Conservation (phyloP, 805 yeast genomes). For the Zygosaccharomyces siamensis region DNA sequence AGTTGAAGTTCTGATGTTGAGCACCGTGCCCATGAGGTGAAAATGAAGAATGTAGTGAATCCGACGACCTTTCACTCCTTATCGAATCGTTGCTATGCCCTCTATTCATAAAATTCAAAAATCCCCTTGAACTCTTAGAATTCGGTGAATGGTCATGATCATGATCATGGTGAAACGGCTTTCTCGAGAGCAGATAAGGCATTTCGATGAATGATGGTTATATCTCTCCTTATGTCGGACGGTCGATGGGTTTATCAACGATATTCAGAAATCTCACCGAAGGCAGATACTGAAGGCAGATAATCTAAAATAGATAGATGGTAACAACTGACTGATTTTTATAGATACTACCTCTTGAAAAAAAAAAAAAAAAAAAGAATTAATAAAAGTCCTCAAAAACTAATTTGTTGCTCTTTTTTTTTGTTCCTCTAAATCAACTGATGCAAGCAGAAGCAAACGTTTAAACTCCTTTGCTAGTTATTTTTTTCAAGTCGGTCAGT, state of each 20-base stretch:
- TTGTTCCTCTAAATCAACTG: not conserved
- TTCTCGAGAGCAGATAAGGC: conserved; percentile 31
- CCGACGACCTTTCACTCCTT: conserved; percentile 29
- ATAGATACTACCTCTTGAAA: not conserved
- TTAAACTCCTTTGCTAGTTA: not conserved
- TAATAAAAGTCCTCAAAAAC: not conserved
- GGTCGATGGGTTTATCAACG: no score
- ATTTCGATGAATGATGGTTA: conserved; percentile 8
- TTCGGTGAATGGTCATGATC: conserved; percentile 10
- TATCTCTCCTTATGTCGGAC: not conserved
- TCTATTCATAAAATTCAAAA: conserved; percentile 30
- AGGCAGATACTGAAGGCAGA: no score
- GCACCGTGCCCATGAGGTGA: conserved; percentile 8
- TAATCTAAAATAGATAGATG: no score
- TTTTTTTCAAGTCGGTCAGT: no score
- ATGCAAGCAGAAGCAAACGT: not conserved
- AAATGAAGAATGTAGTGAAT: conserved; percentile 19
- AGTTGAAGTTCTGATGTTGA: conserved; percentile 3
- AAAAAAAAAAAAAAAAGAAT: not conserved
- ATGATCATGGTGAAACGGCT: conserved; percentile 25
- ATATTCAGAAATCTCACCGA: no score
- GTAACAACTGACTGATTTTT: not conserved
- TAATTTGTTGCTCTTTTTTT: not conserved
- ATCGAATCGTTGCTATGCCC: conserved; percentile 32
- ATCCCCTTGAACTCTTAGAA: conserved; percentile 27